Evolutionary conservation across 2,329 filamentous ascomycete genomes (phyloP).

Genomic region (Cyanodermella asteris): DNA sequence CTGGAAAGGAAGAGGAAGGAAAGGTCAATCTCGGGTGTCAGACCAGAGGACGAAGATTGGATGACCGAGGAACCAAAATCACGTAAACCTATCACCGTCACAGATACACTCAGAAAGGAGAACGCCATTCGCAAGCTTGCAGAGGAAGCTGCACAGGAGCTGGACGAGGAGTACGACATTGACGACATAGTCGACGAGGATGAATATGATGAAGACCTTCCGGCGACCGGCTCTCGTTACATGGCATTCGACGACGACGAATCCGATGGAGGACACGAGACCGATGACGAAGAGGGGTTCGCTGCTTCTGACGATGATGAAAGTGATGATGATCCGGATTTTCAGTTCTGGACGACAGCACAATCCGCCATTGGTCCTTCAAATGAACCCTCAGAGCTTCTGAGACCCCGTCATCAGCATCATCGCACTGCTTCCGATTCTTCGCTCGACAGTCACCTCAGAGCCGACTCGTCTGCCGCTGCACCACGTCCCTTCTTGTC

Average conservation of each 20-base stretch:
- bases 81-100: constrained; percentile 57
- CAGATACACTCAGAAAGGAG: constrained; percentile 77
- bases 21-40: no score
- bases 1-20: no score
- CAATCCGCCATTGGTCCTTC: constrained; percentile 28
- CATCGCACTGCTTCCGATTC: constrained; percentile 37
- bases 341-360: constrained; percentile 38
- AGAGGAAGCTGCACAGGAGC: constrained; percentile 82
- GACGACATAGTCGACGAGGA: constrained; percentile 35
- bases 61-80: constrained; percentile 47
- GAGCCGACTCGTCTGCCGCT: not conserved
- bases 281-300: constrained; percentile 55
- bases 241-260: constrained; percentile 31
- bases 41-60: constrained; percentile 65
- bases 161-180: constrained; percentile 49
- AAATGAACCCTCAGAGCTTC: constrained; percentile 26
- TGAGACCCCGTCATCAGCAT: constrained; percentile 23
- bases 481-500: constrained; percentile 9
- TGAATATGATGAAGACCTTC: constrained; percentile 45
- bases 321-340: constrained; percentile 40
- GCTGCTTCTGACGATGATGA: constrained; percentile 48
- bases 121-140: constrained; percentile 67
- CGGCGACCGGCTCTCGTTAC: no score
- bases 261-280: constrained; percentile 52
- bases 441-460: constrained; percentile 30